phyloP scores from a whole-genome alignment of 306 rosid genomes.

The Medicago arabica region DNA sequence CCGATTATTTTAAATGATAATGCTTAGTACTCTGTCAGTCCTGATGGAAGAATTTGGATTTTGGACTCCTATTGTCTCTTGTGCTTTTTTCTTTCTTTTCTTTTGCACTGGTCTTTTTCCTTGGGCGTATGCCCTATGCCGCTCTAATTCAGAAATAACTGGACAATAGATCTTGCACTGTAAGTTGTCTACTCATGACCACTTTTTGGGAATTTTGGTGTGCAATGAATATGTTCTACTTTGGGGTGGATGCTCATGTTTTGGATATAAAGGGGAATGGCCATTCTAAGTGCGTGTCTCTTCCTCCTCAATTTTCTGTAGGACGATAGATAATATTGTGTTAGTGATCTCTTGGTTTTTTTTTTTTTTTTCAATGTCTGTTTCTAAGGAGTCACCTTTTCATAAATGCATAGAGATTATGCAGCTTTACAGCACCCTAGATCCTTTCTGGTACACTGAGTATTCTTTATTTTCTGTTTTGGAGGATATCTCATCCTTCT shows the following conservation, averaged over 20 bases:
- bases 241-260: neutral
- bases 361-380: neutral
- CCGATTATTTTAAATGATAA: conserved; percentile 8
- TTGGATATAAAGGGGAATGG: conserved; percentile 1
- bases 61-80: conserved; percentile 4
- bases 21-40: conserved; percentile 6
- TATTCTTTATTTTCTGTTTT: conserved; percentile 2
- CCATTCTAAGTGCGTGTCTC: neutral
- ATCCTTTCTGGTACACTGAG: neutral
- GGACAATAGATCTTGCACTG: neutral
- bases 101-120: neutral
- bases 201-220: neutral
- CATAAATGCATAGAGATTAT: neutral
- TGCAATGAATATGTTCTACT: conserved; percentile 17
- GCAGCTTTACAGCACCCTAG: conserved; percentile 1
- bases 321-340: neutral
- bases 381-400: conserved; percentile 17
- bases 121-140: neutral
- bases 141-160: conserved; percentile 2
- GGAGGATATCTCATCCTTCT: conserved; percentile 1
- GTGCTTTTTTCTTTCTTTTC: neutral
- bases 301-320: neutral
- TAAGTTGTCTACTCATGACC: neutral
- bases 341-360: conserved; percentile 1
- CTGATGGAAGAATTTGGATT: conserved; percentile 1